These are phyloP conservation scores for Funneliformis caledonium DNA, from an alignment of 371 early-diverging fungal genomes.

Conservation along the genomic window DNA sequence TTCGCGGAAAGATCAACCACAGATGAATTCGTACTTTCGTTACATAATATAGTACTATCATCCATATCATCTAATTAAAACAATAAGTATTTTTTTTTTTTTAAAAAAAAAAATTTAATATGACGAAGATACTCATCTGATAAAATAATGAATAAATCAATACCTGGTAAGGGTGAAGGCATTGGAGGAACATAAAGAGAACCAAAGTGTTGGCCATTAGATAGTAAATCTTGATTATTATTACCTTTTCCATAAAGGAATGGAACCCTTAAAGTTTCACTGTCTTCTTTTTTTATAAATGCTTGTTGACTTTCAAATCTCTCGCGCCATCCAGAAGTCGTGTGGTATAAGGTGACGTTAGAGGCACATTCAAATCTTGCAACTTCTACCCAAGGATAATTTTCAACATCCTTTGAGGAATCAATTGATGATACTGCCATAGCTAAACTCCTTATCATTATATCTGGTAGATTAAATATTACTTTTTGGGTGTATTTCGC, in stretches of 20 bases:
- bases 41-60: neutral
- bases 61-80: slow-evolving; percentile 21
- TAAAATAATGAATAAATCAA: slow-evolving; percentile 13
- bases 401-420: slow-evolving; percentile 39
- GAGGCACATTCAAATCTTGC: slow-evolving; percentile 65
- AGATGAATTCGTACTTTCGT: slow-evolving; percentile 33
- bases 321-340: slow-evolving; percentile 63
- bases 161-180: slow-evolving; percentile 52
- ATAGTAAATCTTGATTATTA: slow-evolving; percentile 4
- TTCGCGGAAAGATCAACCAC: neutral
- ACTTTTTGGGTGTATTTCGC: slow-evolving; percentile 64
- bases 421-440: neutral
- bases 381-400: slow-evolving; percentile 76
- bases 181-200: slow-evolving; percentile 64
- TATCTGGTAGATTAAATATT: slow-evolving; percentile 63
- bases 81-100: neutral
- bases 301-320: slow-evolving; percentile 61
- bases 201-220: slow-evolving; percentile 59
- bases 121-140: neutral
- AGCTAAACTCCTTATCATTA: slow-evolving; percentile 60
- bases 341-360: slow-evolving; percentile 64
- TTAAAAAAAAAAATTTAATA: neutral
- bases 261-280: slow-evolving; percentile 63
- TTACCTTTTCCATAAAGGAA: slow-evolving; percentile 60
- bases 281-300: slow-evolving; percentile 70